phyloP scores from a whole-genome alignment of 2,329 filamentous ascomycete genomes.

The Colletotrichum graminicola region DNA sequence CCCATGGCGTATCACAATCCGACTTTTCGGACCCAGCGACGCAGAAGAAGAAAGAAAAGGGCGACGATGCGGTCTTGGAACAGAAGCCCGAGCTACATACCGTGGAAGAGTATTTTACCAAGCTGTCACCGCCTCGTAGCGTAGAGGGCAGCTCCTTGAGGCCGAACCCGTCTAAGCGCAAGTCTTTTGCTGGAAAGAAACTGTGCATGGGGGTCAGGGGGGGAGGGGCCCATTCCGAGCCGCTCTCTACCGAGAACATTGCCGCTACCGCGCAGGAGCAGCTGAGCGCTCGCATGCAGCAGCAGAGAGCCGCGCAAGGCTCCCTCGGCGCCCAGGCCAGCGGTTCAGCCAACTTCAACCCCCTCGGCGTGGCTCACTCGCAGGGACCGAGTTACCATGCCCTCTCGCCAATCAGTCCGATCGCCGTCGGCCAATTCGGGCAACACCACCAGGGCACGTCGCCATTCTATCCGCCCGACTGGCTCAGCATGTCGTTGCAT shows the following conservation, averaged over 20 bases:
- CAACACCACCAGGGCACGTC: slow-evolving; percentile 53
- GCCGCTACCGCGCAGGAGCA: slow-evolving; percentile 53
- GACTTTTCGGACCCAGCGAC: slow-evolving; percentile 84
- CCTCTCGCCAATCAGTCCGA: slow-evolving; percentile 66
- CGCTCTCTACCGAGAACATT: slow-evolving; percentile 44
- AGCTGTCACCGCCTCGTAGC: slow-evolving; percentile 74
- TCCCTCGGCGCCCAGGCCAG: slow-evolving; percentile 57
- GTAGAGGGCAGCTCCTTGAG: slow-evolving; percentile 50
- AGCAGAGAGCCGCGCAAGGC: slow-evolving; percentile 58
- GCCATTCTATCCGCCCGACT: slow-evolving; percentile 63
- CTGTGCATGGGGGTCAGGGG: slow-evolving; percentile 40
- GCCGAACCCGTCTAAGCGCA: slow-evolving; percentile 50
- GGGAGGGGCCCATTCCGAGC: slow-evolving; percentile 43
- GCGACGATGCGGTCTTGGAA: slow-evolving; percentile 88
- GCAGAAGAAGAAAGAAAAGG: slow-evolving; percentile 78
- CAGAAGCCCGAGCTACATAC: slow-evolving; percentile 93
- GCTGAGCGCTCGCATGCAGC: slow-evolving; percentile 52
- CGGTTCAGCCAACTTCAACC: slow-evolving; percentile 56
- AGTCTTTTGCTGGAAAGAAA: slow-evolving; percentile 53
- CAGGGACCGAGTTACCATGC: slow-evolving; percentile 59
- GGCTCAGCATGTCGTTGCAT: slow-evolving; percentile 65
- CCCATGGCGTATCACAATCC: slow-evolving; percentile 86
- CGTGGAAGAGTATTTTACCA: slow-evolving; percentile 93
- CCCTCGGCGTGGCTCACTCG: slow-evolving; percentile 56
- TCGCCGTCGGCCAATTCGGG: slow-evolving; percentile 55